Base-by-base conservation (phyloP, 2,329 filamentous ascomycete species). In the Ilyonectria mors-panacis region DNA sequence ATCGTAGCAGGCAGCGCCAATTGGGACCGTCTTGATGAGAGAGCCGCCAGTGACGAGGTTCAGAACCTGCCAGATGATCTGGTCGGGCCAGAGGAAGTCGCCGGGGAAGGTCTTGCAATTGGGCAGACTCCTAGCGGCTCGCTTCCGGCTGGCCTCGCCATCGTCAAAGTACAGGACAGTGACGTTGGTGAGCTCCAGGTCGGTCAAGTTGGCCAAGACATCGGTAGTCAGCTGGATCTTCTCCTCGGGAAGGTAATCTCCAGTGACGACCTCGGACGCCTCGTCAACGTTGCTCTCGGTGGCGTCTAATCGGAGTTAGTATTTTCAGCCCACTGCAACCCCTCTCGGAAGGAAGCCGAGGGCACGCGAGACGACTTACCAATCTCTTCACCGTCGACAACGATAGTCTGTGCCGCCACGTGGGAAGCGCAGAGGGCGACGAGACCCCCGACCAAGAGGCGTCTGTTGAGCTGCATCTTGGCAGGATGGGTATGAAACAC, bases 91-190 rank as follows among this genome's bases (percentile, higher is more conserved):
- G 1, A 73, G 48, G 3, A 47, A 15, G 8, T 82, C 80, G 4
- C 78, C 78, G 2, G 79, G 80, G 19, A 78, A 80, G 0, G 73
- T 76, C 62, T 81, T 82, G 72, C 80, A 82, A 15, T 60, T 39
- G 2, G 47, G 64, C 1, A 33, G 5, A 2, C 58, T 7, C 2
- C 12, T 17, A 2, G 26, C 15, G 3, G 30, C 44, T 0, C 28
- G 53, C 44, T 64, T 62, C 44, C 60, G 33, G 59, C 30, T 47
- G 13, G 54, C 23, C 3, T n/a, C 15, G 23, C 21, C 21, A 17
- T 57, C 37, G n/a, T 51, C 58, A 28, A 73, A 72, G 57, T 65
- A 66, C 35, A 74, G 48, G 1, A 69, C 21, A 0, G 62, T 23
- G 1, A 67, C 69, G 7, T 73, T 55, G 6, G 57, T 48, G 17